phyloP scores from a whole-genome alignment of 148 eudicot genomes.

The Limonium bicolor region DNA sequence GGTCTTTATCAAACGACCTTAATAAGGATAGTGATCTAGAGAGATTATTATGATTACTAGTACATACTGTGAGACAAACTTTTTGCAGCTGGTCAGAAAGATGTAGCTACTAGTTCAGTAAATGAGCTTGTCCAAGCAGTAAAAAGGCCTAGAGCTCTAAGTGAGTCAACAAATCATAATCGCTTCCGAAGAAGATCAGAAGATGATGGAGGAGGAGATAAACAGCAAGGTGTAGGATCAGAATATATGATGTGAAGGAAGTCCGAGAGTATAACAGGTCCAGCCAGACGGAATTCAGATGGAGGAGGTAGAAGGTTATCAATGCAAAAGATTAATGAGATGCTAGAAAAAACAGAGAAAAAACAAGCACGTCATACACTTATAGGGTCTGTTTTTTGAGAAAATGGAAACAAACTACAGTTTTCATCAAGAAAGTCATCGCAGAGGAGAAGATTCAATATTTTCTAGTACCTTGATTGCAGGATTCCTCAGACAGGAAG shows the following conservation, averaged over 20 bases:
- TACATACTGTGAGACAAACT: too few species aligned
- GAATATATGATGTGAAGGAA: slow-evolving; percentile 30
- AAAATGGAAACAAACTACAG: too few species aligned
- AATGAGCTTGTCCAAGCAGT: slow-evolving; percentile 85
- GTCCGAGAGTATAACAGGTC: slow-evolving; percentile 26
- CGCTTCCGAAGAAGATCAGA: slow-evolving; percentile 48
- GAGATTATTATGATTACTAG: too few species aligned
- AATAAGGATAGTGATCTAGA: too few species aligned
- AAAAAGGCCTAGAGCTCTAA: slow-evolving; percentile 67
- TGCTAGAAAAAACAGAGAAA: slow-evolving; percentile 54
- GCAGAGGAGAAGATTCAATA: too few species aligned
- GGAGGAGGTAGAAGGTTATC: slow-evolving; percentile 30
- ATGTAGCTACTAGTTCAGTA: slow-evolving; percentile 59
- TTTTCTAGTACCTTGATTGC: too few species aligned
- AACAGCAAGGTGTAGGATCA: slow-evolving; percentile 19
- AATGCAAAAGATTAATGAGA: slow-evolving; percentile 54
- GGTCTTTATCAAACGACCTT: too few species aligned
- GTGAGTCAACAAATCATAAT: slow-evolving; percentile 62
- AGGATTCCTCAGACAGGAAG: too few species aligned
- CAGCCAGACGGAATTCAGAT: slow-evolving; percentile 41
- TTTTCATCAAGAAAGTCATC: too few species aligned
- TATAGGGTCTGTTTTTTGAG: too few species aligned
- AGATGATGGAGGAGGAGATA: slow-evolving; percentile 21
- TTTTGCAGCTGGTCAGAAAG: slow-evolving; percentile 81
- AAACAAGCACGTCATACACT: slow-evolving; percentile 51